Percentiles rank a stretch among this genome's conserved stretches.
phyloP scores from a whole-genome alignment of 768 basidiomycete species.

The Phlebiopsis gigantea region DNA sequence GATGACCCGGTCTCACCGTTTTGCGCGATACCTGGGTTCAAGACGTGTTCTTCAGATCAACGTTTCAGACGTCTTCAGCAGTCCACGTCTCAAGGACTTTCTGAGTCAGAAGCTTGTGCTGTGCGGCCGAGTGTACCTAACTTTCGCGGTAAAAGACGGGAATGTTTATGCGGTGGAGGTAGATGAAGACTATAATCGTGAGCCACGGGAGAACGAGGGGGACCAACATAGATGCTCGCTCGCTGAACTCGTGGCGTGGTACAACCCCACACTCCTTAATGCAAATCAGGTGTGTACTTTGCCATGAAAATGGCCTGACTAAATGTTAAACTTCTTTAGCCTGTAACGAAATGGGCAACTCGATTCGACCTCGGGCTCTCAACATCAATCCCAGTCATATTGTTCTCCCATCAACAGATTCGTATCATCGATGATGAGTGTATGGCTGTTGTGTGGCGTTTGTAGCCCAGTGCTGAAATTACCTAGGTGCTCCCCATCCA shows the following conservation, averaged over 20 bases:
- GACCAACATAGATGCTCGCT: constrained; percentile 46
- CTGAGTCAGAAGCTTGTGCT: constrained; percentile 51
- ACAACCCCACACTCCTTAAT: constrained; percentile 56
- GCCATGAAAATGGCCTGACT: not conserved
- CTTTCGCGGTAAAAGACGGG: constrained; percentile 61
- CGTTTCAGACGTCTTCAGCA: constrained; percentile 29
- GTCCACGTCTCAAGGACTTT: constrained; percentile 25
- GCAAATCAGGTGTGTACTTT: constrained; percentile 44
- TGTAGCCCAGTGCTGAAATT: not conserved
- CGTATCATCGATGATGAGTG: constrained; percentile 45
- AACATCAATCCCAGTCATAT: constrained; percentile 51
- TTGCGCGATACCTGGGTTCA: constrained; percentile 62
- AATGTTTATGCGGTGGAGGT: constrained; percentile 58
- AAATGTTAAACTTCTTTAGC: constrained; percentile 31
- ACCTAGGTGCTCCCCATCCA: constrained; percentile 33
- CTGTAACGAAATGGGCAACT: constrained; percentile 61
- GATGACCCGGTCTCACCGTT: constrained; percentile 55
- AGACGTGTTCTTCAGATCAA: constrained; percentile 56
- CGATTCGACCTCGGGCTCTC: constrained; percentile 65
- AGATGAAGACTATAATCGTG: constrained; percentile 41
- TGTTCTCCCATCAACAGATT: constrained; percentile 48
- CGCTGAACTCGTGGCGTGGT: constrained; percentile 50
- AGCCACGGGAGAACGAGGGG: constrained; percentile 30
- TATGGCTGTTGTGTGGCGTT: constrained; percentile 25
- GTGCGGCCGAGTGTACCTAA: constrained; percentile 58